Evolutionary conservation across 805 yeast genomes (phyloP).

Genomic region (Pichia paraexigua): DNA sequence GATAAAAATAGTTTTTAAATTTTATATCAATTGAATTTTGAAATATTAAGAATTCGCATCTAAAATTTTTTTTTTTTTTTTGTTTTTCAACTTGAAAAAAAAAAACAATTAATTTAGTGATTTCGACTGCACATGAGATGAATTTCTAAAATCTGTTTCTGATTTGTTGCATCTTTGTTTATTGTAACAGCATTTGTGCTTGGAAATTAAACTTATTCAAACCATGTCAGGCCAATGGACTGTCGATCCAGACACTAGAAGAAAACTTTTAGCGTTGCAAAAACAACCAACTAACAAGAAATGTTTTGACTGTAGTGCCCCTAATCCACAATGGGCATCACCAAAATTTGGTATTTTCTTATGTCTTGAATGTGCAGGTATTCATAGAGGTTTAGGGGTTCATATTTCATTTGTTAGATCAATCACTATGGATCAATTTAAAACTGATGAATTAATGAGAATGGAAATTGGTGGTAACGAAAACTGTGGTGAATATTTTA

Average conservation of each 20-base stretch:
- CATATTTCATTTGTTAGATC: constrained; percentile 95
- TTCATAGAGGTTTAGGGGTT: constrained; percentile 92
- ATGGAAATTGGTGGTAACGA: constrained; percentile 96
- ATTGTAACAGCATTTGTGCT: too few species aligned
- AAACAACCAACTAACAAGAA: constrained; percentile 75
- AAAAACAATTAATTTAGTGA: too few species aligned
- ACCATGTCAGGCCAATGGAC: constrained; percentile 62
- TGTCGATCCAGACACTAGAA: constrained; percentile 87
- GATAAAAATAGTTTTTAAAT: neutral
- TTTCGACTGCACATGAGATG: too few species aligned
- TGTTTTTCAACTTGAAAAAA: too few species aligned
- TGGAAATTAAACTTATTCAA: neutral
- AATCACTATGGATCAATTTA: constrained; percentile 98
- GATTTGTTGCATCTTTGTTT: too few species aligned
- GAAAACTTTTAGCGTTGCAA: constrained; percentile 69
- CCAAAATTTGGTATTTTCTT: constrained; percentile 97
- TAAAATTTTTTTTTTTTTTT: too few species aligned
- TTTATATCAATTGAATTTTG: too few species aligned
- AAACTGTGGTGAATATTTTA: constrained; percentile 60
- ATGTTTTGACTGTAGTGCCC: constrained; percentile 91
- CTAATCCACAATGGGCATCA: constrained; percentile 99
- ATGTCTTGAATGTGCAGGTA: constrained; percentile 96
- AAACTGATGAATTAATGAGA: constrained; percentile 77
- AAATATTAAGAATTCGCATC: neutral
- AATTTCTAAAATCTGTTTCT: too few species aligned